Base-by-base conservation (phyloP, 169 alveolate species). In the Besnoitia besnoiti region DNA sequence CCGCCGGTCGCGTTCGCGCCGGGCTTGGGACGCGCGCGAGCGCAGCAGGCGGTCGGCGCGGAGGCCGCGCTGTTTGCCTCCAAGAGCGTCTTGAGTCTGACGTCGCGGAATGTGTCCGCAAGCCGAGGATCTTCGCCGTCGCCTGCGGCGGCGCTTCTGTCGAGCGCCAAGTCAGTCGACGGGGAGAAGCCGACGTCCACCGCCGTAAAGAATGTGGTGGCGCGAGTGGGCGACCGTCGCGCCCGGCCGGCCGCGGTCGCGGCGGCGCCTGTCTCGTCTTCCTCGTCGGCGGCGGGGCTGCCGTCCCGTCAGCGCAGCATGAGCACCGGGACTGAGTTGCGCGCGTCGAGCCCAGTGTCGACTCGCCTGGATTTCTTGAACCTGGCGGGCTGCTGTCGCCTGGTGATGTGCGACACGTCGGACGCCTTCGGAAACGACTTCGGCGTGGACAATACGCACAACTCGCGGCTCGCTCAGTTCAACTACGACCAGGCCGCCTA, bases 401-500 rank as follows among this genome's bases (percentile, higher is more conserved):
- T 59, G 47, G 10, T 80, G 19, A 33, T 80, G 62, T 55, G 73
- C 35, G 92, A 89, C 62, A 30, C 79, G 50, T 30, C 79, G 33
- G 62, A 40, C 8, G 85, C 92, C 40, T 89, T 33, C 51, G 73
- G 92, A 51, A 37, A 79, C 14, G 92, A 89, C 44, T 7, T 5
- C 0, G 92, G 92, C 27, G 50, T 61, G 5, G 92, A 89, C 92
- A 89, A 89, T 39, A n/a, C 49, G 14, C 92, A 89, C 85, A 89
- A 89, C 92, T 47, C 92, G 85, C 85, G 87, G 44, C 79, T 79
- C 3, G 92, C 92, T 27, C 92, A 89, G 87, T 61, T 46, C 47
- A 37, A 51, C 47, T 89, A 89, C 85, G 79, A 49, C 85, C 92
- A 89, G 87, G 92, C 79, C 40, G 92, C 92, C n/a, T 89, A 30